Evolutionary conservation across 371 early-diverging fungal species (phyloP).

Genomic region (Paraphysoderma sedebokerense): DNA sequence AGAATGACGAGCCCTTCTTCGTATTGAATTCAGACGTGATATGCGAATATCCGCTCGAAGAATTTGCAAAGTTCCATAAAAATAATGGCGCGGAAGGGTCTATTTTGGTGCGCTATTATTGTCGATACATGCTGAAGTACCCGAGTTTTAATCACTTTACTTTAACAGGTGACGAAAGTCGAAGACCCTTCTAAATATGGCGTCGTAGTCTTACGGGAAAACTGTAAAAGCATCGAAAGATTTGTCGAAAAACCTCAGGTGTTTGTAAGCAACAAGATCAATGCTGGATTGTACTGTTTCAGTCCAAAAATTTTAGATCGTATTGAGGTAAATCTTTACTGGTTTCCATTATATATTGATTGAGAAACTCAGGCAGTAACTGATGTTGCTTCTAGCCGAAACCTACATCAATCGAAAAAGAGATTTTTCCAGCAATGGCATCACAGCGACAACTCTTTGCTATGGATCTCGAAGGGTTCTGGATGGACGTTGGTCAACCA

Average conservation of each 20-base stretch:
- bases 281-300: slow-evolving; percentile 98
- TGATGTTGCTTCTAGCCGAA: slow-evolving; percentile 34
- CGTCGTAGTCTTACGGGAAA: slow-evolving; percentile 65
- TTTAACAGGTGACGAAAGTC: slow-evolving; percentile 70
- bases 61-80: slow-evolving; percentile 68
- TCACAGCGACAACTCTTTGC: slow-evolving; percentile 62
- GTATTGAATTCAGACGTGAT: slow-evolving; percentile 98
- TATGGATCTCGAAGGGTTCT: slow-evolving; percentile 92
- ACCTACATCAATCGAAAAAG: slow-evolving; percentile 96
- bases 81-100: slow-evolving; percentile 84
- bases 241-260: slow-evolving; percentile 98
- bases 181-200: slow-evolving; percentile 98
- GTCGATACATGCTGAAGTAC: background rate
- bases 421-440: slow-evolving; percentile 93
- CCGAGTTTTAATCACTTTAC: no score
- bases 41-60: slow-evolving; percentile 91
- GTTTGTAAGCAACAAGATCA: slow-evolving; percentile 91
- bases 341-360: slow-evolving; percentile 1
- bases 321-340: slow-evolving; percentile 42
- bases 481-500: slow-evolving; percentile 99
- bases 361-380: background rate
- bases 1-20: slow-evolving; percentile 88
- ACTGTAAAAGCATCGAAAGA: slow-evolving; percentile 54
- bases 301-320: slow-evolving; percentile 77
- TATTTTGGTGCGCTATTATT: slow-evolving; percentile 42